phyloP scores from a whole-genome alignment of 768 basidiomycete genomes.

The Udeniomyces megalosporus region DNA sequence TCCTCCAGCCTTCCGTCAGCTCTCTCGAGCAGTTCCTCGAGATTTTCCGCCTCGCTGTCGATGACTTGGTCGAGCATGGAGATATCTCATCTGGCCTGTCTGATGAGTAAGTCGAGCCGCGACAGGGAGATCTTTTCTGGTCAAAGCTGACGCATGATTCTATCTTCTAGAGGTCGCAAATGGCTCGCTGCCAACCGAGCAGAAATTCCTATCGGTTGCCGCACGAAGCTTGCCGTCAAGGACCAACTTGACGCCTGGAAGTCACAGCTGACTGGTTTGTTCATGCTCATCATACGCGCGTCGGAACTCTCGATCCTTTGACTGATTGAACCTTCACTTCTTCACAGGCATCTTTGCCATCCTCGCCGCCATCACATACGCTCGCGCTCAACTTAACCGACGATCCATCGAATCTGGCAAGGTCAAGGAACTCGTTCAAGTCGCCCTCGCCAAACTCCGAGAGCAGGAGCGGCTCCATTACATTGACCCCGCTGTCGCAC shows the following conservation, averaged over 20 bases:
- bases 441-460: constrained; percentile 63
- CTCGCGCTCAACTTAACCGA: constrained; percentile 37
- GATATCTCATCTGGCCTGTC: constrained; percentile 53
- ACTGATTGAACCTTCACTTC: no score
- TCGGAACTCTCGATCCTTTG: constrained; percentile 16
- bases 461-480: constrained; percentile 40
- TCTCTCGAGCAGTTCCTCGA: constrained; percentile 30
- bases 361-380: constrained; percentile 25
- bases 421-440: constrained; percentile 57
- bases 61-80: constrained; percentile 57
- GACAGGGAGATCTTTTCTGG: no score
- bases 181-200: constrained; percentile 61
- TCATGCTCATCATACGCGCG: constrained; percentile 18
- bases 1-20: constrained; percentile 7
- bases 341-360: constrained; percentile 24
- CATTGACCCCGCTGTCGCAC: constrained; percentile 57
- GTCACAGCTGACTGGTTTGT: constrained; percentile 45
- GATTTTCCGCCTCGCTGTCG: constrained; percentile 61
- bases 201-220: constrained; percentile 50
- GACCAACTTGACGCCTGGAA: constrained; percentile 57
- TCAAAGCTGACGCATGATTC: no score
- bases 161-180: constrained; percentile 56
- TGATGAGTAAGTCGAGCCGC: constrained; percentile 42
- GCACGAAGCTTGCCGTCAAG: constrained; percentile 47
- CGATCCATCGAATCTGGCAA: constrained; percentile 46